Evolutionary conservation across 345 rosid species (phyloP), one percentile per base, ranked within the genome.

Genomic region (Murraya koenigii): DNA sequence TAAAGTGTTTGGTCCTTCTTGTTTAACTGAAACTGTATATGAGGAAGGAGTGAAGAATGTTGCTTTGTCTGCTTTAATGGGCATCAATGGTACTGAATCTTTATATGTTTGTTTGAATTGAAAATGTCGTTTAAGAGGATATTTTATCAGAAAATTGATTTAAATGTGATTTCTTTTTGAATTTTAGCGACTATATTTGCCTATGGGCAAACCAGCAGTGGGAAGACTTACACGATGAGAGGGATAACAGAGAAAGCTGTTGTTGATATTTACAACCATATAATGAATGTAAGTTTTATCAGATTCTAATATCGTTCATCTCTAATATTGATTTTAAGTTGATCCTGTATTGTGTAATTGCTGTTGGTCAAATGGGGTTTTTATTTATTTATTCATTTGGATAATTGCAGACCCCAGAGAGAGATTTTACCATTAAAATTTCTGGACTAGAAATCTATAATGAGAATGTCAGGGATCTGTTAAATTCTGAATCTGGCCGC

Each of bases 171-270:
- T 2, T 36, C 25, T 59, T 74, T 17, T 25, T 65, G 26, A 11
- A 25, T 82, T 77, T 78, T 91, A 97, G 99, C 99, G 59, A 97
- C 98, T 2, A 97, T 97, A 82, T 97, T 97, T 82, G 99, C 98
- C 0, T 94, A 97, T 75, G 99, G 99, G 54, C 98, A 94, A 89
- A 97, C 99, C 25, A 97, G 99, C 86, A 94, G 99, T 79, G 99
- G 99, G 54, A 97, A 97, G 87, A 97, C 98, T 72, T 94, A 81
- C 65, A 97, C 98, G 2, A 97, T 94, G 99, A 87, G 98, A 89
- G 99, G 99, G 80, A 90, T 94, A 86, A 94, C 99, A 8, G 97
- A 97, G 86, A 97, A 97, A 80, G 99, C 99, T 82, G 99, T 97
- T 65, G 78, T 86, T 78, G 98, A 97, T 83, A 97, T 97, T 76